Evolutionary conservation across 2,329 filamentous ascomycete genomes (phyloP), one percentile per base, ranked within the genome.

Genomic region (Monosporascus sp.): DNA sequence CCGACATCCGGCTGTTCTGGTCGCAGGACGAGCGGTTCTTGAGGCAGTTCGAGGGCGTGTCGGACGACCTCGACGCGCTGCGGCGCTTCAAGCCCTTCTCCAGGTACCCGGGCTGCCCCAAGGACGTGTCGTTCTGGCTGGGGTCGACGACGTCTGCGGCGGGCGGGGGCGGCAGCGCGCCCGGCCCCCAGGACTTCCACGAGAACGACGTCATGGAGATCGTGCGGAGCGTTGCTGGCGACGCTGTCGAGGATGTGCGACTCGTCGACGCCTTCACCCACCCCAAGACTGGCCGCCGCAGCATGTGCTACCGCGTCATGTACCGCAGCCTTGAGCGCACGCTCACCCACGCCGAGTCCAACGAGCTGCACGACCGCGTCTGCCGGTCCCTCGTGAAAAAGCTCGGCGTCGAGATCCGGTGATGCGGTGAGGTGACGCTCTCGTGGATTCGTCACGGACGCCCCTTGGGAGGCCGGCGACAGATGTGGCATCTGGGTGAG

Each of bases 121-220:
- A 93, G 72, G 94, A 99, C 69, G 88, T 97, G 11, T 89, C 92
- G 0, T 99, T 99, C 72, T 99, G 94, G 94, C 74, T 97, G 51
- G 75, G 70, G 18, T 68, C 39, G 22, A 35, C 31, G 11, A 35
- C 75, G 20, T 64, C 71, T 5, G 71, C 76, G 2, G 71, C 75
- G 22, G 78, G 72, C 3, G 78, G 74, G 14, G 79, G 78, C 27
- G 77, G 73, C 50, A 65, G 60, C 5, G 66, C 60, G 44, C 71
- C 64, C 54, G 76, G 70, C 62, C 70, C 61, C 54, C 66, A 71
- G 27, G 73, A 75, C 62, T 90, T 96, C 67, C 93, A 97, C 70
- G 92, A 95, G 69, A 97, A 97, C 72, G 94, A 99, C 70, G 78
- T 97, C 50, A 97, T 97, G 93, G 94, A 97, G 72, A 81, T 97